Evolutionary conservation across 805 yeast species (phyloP), one percentile per base, ranked within the genome.

Genomic region (Candida dajiaensis): DNA sequence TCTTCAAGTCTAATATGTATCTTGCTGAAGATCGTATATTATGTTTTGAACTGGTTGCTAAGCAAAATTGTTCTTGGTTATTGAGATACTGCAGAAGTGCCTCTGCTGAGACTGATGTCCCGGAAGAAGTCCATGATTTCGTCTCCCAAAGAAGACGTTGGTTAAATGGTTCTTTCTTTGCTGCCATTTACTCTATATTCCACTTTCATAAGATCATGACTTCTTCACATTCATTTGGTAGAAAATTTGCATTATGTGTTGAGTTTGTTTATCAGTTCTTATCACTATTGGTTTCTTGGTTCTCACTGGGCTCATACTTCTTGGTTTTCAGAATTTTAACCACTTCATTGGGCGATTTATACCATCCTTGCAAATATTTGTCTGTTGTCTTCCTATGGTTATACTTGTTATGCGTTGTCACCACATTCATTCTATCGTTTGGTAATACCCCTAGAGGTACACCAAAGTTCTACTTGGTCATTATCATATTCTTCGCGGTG

Each of bases 371-470:
- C 22, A 78, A 78, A 55, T 78, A 87, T 46, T 68, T 92, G 25
- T 81, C 95, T 2, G 85, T 87, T 3, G 76, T 87, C 0, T 81
- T 89, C 52, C 70, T 90, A 9, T 90, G 97, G 96, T 64, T 90
- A 20, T 92, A 90, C 58, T 78, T 85, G 47, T 83, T 84, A 1
- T 83, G 90, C 15, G 68, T 94, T 2, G 83, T 89, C 22, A 80
- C 92, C 10, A 88, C 96, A 6, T 90, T 92, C 67, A 88, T 92
- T 37, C 69, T 92, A 48, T 85, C 96, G 2, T 84, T 92, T 65
- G 99, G 99, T 59, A 92, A 92, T 64, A 82, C 95, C 31, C 98
- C 99, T 2, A 78, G 85, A 53, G 97, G 98, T 25, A 88, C 98
- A 0, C 80, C 81, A 49, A 75, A 70, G 56, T 84, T 89, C 57